Evolutionary conservation across 257 asterid genomes (phyloP).

Genomic region (Linderniella brevidens): DNA sequence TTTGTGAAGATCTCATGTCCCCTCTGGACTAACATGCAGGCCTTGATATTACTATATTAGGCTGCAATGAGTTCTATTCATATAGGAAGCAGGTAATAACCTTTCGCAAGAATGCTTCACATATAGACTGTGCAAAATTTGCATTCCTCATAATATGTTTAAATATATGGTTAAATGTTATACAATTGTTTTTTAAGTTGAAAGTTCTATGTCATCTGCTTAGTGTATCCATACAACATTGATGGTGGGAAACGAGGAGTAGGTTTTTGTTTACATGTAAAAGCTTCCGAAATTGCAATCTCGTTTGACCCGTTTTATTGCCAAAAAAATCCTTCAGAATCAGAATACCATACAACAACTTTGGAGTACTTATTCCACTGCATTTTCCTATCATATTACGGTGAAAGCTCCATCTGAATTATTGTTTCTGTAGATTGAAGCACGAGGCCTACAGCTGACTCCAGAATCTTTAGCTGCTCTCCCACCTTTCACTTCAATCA

Average conservation of each 20-base stretch:
- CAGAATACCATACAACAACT: background rate
- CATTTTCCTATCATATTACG: background rate
- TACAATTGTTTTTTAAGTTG: too few relatives aligned
- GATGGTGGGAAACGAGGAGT: too few relatives aligned
- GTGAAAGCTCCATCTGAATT: slow-evolving; percentile 8
- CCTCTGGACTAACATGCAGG: slow-evolving; percentile 46
- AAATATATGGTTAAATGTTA: background rate
- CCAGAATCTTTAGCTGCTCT: slow-evolving; percentile 87
- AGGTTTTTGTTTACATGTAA: too few relatives aligned
- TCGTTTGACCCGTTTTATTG: too few relatives aligned
- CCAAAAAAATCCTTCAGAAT: too few relatives aligned
- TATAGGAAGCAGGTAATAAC: slow-evolving; percentile 75
- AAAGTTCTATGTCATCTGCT: too few relatives aligned
- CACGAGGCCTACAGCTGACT: slow-evolving; percentile 63
- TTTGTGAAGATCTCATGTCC: background rate
- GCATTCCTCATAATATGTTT: background rate
- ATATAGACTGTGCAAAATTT: slow-evolving; percentile 5
- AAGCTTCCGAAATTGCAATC: too few relatives aligned
- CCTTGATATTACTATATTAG: slow-evolving; percentile 76
- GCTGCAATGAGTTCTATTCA: slow-evolving; percentile 89
- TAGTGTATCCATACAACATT: too few relatives aligned
- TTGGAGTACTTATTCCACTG: background rate
- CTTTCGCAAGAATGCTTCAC: slow-evolving; percentile 7
- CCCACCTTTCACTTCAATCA: slow-evolving; percentile 77
- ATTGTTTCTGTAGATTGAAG: slow-evolving; percentile 55